A percentile compares a stretch with the other conserved stretches of the same genome.
Conservation (phyloP, 2,329 filamentous ascomycete species). For the Intubia oerlemansii region DNA sequence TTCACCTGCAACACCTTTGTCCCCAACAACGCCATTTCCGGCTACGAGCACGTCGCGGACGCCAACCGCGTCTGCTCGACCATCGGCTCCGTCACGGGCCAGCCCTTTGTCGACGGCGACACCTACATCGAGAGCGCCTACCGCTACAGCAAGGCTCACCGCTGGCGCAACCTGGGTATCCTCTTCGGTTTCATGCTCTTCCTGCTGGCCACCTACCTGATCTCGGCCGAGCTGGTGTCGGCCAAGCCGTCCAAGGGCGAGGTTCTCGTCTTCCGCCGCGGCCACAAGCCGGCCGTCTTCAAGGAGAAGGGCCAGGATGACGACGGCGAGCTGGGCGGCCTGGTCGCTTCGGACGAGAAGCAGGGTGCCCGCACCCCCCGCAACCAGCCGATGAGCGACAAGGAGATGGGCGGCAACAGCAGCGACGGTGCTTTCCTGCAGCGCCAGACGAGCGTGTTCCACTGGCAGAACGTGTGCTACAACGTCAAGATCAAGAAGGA, state of each 20-base stretch:
- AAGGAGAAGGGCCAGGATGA: constrained; percentile 16
- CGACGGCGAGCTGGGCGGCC: constrained; percentile 34
- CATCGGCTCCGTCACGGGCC: constrained; percentile 34
- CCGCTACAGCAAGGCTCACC: constrained; percentile 32
- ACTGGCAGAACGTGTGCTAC: constrained; percentile 69
- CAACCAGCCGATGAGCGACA: not conserved
- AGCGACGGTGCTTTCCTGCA: constrained; percentile 21
- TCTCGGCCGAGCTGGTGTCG: constrained; percentile 43
- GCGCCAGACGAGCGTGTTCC: constrained; percentile 59
- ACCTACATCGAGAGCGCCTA: constrained; percentile 32
- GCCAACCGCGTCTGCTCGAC: constrained; percentile 32
- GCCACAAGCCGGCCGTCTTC: constrained; percentile 36
- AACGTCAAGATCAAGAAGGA: constrained; percentile 61
- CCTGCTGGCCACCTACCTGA: constrained; percentile 38
- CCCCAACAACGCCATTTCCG: constrained; percentile 15
- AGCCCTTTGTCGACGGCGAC: constrained; percentile 31
- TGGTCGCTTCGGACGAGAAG: constrained; percentile 8
- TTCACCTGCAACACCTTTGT: constrained; percentile 31
- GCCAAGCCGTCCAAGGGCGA: constrained; percentile 55
- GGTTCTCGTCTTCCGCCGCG: constrained; percentile 52
- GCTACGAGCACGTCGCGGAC: constrained; percentile 16
- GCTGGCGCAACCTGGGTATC: constrained; percentile 54
- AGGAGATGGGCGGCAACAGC: constrained; percentile 1
- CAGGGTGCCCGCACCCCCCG: not conserved
- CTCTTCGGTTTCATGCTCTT: constrained; percentile 42